Base-by-base conservation (phyloP, 345 rosid species). In the Moringa oleifera region DNA sequence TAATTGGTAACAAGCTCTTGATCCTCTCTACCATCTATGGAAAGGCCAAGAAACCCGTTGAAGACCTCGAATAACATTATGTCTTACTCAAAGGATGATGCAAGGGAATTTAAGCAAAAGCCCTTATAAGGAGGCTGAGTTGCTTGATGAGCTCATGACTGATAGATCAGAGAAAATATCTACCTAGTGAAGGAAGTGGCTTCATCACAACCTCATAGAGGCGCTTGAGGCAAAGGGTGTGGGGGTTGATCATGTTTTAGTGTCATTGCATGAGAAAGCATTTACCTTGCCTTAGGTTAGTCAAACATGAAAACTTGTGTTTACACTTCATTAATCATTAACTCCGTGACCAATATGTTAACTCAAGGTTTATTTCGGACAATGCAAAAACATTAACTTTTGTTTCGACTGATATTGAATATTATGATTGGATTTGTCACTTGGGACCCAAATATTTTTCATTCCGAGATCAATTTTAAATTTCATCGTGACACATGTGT, bases 161-260 rank as follows among this genome's bases (percentile, higher is more conserved):
- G 25, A 66, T 62, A 17, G 78, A 76, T 19, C 81, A 73, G 46
- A 82, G 78, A 17, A 68, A 12, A 66, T 58, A 57, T 81, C 79
- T 65, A 78, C 86, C 45, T 55, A 71, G 51, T 76, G 79, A 20
- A 82, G 76, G 20, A 57, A 50, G n/a, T 82, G 69, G 65, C 62
- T 82, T 83, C 31, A 23, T 68, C 0, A 74, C 67, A 0, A 70
- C 73, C 54, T 79, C 75, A 20, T 76, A 80, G 61, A 82, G 79
- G 67, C 75, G 77, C 52, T 69, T 74, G 62, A 74, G 74, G 62
- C 80, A 79, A 36, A 76, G 74, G 7, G 63, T 75, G 63, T 67
- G 80, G 64, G 78, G 77, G 62, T 82, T 82, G 28, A 82, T 62
- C 70, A 70, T 68, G 61, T 82, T 83, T 67, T 78, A 83, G 21